Evolutionary conservation across 108 stramenopile species (phyloP), one percentile per base, ranked within the genome.

Genomic region (Schizochytrium sp.): DNA sequence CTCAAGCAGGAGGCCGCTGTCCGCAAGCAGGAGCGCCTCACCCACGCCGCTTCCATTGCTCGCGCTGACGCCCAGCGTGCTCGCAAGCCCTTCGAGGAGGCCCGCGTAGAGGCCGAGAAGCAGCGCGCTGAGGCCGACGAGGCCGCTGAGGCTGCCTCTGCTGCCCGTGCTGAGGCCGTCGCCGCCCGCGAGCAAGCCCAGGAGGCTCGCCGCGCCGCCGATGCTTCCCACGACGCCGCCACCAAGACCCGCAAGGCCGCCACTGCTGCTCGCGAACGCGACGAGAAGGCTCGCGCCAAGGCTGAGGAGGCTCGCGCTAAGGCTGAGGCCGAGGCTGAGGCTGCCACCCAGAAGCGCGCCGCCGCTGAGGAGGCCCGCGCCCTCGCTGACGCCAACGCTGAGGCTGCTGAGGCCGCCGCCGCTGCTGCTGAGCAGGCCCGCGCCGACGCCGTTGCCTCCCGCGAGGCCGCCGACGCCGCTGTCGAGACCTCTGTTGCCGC

Each of bases 361-460:
- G 72, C 28, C 42, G 72, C 72, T 41, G 72, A 72, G 72, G 72
- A 13, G 19, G 72, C 28, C 28, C 28, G 28, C 28, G 28, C 28
- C 28, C 93, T 87, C 73, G 91, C 88, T 56, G 95, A 88, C 72
- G 95, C 94, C 88, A 96, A 46, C 55, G 55, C 55, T 10, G 42
- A 87, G 49, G 55, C 87, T 3, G 56, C 55, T 7, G 87, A 87
- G 17, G 87, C 49, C 2, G 46, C 45, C 19, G 56, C 3, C 19
- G 55, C 3, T 4, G 53, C 12, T 50, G 38, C 3, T 8, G 87
- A 7, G 87, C 55, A 15, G 40, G 59, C 15, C 38, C 59, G n/a
- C 55, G 45, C 87, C 87, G 17, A 7, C 13, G 76, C 42, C 53
- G 76, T 87, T 7, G 49, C 46, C 50, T n/a, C 49, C 13, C 72